Conservation (phyloP, 768 basidiomycete genomes). For the Suillus alpinus region DNA sequence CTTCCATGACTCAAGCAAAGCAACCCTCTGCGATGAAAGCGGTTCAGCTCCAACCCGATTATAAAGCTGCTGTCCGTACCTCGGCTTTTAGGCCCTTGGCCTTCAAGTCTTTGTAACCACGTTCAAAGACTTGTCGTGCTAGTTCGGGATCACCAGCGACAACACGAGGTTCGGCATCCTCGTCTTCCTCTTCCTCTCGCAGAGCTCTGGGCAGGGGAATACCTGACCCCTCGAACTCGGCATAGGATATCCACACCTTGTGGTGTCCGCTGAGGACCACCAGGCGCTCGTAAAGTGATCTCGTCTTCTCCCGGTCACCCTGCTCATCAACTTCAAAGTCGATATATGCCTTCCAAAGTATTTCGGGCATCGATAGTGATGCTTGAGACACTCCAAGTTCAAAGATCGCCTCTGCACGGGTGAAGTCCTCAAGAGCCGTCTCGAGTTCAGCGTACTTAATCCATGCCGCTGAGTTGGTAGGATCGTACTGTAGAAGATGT, state of each 20-base stretch:
- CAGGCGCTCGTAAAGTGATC: constrained; percentile 87
- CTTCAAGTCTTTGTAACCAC: constrained; percentile 87
- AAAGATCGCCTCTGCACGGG: constrained; percentile 90
- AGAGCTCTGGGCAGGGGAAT: constrained; percentile 62
- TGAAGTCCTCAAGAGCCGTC: constrained; percentile 79
- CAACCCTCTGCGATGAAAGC: constrained; percentile 64
- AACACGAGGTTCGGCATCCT: constrained; percentile 50
- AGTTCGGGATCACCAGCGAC: constrained; percentile 66
- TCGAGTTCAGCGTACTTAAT: constrained; percentile 95
- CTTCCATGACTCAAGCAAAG: constrained; percentile 94
- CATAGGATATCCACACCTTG: constrained; percentile 97
- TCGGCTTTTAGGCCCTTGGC: constrained; percentile 80
- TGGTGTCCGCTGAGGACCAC: constrained; percentile 85
- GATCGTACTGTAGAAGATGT: constrained; percentile 58
- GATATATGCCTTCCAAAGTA: constrained; percentile 93
- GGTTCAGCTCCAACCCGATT: neutral
- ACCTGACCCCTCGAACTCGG: constrained; percentile 83
- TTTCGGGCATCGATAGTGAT: constrained; percentile 90
- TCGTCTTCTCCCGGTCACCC: constrained; percentile 81
- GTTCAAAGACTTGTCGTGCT: constrained; percentile 80
- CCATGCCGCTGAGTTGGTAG: constrained; percentile 91
- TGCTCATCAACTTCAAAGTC: constrained; percentile 91
- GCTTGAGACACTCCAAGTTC: constrained; percentile 85
- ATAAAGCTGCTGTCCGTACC: constrained; percentile 41
- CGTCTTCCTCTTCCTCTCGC: constrained; percentile 66